Percentiles rank a stretch among this genome's conserved stretches.
phyloP scores from a whole-genome alignment of 169 alveolate genomes.

The Cryptosporidium felis region DNA sequence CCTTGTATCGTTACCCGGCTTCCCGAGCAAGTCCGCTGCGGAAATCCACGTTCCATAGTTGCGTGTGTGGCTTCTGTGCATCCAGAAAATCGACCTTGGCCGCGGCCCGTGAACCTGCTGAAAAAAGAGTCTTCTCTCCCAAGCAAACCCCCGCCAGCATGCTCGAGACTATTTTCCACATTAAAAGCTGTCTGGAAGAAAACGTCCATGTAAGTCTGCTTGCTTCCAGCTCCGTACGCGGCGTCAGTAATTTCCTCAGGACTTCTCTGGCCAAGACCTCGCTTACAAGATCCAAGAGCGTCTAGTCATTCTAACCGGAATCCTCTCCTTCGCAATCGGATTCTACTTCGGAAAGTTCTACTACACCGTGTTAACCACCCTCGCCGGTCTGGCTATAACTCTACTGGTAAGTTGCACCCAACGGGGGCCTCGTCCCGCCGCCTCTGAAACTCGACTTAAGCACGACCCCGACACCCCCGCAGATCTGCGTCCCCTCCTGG shows the following conservation, averaged over 20 bases:
- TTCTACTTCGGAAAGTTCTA: slow-evolving; percentile 24
- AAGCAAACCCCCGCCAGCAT: neutral
- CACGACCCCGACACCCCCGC: too few species aligned
- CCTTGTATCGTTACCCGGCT: too few species aligned
- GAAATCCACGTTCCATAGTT: too few species aligned
- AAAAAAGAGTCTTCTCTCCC: neutral
- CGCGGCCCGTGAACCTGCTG: too few species aligned
- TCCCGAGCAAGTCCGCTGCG: too few species aligned
- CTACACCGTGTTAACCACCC: slow-evolving; percentile 15
- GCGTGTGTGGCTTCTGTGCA: too few species aligned
- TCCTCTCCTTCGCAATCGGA: slow-evolving; percentile 30
- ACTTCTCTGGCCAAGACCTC: slow-evolving; percentile 59
- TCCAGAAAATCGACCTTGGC: neutral
- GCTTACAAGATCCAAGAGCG: slow-evolving; percentile 56
- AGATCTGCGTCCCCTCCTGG: slow-evolving; percentile 69
- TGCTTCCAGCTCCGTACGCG: too few species aligned
- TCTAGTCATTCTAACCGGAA: slow-evolving; percentile 17
- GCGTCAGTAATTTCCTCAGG: too few species aligned
- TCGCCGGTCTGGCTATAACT: slow-evolving; percentile 12
- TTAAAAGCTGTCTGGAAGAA: slow-evolving; percentile 50
- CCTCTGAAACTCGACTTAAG: too few species aligned
- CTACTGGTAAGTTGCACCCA: neutral
- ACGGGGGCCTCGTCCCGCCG: neutral
- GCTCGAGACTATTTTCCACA: neutral
- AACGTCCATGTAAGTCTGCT: slow-evolving; percentile 40